Evolutionary conservation across 169 alveolate species (phyloP).

Genomic region (Cystoisospora suis): DNA sequence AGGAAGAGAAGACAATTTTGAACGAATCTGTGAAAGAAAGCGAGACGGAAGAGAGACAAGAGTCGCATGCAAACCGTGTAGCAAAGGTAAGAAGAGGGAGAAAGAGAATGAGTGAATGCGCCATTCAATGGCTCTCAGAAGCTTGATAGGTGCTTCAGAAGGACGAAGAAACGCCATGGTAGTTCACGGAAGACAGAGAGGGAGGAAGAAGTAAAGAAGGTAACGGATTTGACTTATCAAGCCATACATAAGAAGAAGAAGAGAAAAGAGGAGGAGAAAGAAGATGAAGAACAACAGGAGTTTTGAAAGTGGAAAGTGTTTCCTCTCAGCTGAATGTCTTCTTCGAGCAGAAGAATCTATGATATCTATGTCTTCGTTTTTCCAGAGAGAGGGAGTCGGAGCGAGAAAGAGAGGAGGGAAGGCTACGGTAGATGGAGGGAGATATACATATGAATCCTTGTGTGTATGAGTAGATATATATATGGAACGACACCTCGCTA

Average conservation of each 20-base stretch:
- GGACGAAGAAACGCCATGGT: background rate
- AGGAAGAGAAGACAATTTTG: background rate
- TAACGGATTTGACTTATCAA: background rate
- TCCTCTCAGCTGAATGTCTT: background rate
- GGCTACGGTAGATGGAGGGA: background rate
- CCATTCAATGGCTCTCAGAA: background rate
- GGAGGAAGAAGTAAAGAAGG: background rate
- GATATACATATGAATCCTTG: background rate
- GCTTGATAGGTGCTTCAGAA: background rate
- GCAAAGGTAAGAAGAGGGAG: background rate
- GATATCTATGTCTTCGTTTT: too few species aligned
- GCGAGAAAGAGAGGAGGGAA: background rate
- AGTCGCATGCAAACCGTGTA: background rate
- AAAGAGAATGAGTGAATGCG: background rate
- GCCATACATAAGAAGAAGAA: background rate
- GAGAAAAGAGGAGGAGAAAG: background rate
- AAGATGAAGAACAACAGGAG: background rate
- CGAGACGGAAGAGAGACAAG: background rate
- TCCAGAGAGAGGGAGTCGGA: background rate
- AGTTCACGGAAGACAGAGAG: background rate
- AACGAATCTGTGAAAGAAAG: background rate
- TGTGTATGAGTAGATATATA: background rate
- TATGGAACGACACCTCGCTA: too few species aligned
- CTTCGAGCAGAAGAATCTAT: background rate
- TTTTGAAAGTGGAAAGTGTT: background rate